Conservation (phyloP, 257 asterid species). For the Nicotiana paniculata region DNA sequence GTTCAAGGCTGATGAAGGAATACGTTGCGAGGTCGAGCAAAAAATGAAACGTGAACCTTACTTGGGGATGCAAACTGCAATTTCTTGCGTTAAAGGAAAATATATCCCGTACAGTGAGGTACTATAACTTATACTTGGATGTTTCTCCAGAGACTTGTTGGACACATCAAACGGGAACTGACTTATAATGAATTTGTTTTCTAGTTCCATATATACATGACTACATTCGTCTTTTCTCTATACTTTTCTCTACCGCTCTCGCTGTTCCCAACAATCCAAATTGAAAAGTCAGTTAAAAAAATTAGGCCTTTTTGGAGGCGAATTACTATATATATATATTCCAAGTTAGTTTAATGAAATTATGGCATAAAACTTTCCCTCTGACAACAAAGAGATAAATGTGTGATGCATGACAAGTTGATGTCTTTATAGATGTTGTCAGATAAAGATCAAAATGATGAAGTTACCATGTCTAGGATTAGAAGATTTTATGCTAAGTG, state of each 20-base stretch:
- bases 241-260: too few relatives aligned
- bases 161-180: too few relatives aligned
- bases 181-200: too few relatives aligned
- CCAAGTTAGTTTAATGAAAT: neutral
- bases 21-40: constrained; percentile 17
- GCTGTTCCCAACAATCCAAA: too few relatives aligned
- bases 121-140: neutral
- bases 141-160: too few relatives aligned
- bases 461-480: too few relatives aligned
- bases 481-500: too few relatives aligned
- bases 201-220: neutral
- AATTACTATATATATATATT: neutral
- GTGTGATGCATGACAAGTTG: neutral
- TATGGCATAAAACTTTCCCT: neutral
- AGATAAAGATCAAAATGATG: too few relatives aligned
- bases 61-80: constrained; percentile 6
- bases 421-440: neutral
- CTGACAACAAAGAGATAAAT: neutral
- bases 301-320: neutral
- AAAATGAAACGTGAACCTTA: constrained; percentile 11
- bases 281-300: neutral
- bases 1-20: constrained; percentile 19
- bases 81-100: neutral
- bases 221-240: neutral
- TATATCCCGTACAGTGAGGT: constrained; percentile 29